Evolutionary conservation across 2,329 filamentous ascomycete species (phyloP).

Genomic region (Verticillium zaregamsianum): DNA sequence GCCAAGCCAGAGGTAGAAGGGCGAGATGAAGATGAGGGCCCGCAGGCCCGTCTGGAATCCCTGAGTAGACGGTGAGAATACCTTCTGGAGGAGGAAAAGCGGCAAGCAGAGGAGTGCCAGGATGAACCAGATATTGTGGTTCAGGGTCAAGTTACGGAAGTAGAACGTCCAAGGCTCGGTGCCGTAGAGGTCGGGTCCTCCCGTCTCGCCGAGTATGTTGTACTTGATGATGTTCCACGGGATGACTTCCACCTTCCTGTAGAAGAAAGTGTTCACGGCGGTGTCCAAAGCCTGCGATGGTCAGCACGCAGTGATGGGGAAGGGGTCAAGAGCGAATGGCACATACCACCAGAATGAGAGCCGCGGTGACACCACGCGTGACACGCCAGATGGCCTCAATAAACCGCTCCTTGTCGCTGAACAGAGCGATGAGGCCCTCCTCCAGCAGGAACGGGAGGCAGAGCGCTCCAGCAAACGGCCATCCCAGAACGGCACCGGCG

Average conservation of each 20-base stretch:
- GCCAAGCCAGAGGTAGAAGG: slow-evolving; percentile 90
- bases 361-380: slow-evolving; percentile 62
- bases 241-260: slow-evolving; percentile 71
- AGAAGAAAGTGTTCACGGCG: slow-evolving; percentile 77
- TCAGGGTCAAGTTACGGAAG: slow-evolving; percentile 81
- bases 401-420: slow-evolving; percentile 55
- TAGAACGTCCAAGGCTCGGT: slow-evolving; percentile 98
- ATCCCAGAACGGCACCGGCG: slow-evolving; percentile 78
- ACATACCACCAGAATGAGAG: slow-evolving; percentile 65
- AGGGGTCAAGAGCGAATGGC: neutral
- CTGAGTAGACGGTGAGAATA: slow-evolving; percentile 55
- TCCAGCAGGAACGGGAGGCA: slow-evolving; percentile 77
- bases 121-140: slow-evolving; percentile 94
- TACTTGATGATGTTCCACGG: slow-evolving; percentile 93
- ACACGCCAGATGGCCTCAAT: slow-evolving; percentile 58
- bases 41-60: slow-evolving; percentile 69
- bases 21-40: slow-evolving; percentile 71
- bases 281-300: slow-evolving; percentile 60
- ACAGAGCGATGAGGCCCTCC: slow-evolving; percentile 57
- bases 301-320: neutral
- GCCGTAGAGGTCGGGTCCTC: slow-evolving; percentile 88
- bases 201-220: slow-evolving; percentile 81
- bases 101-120: slow-evolving; percentile 73
- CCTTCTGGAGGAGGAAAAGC: slow-evolving; percentile 69
- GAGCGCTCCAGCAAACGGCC: slow-evolving; percentile 88